These are phyloP conservation scores for Erodium maritimum DNA, from an alignment of 345 rosid genomes.

Conservation along the genomic window DNA sequence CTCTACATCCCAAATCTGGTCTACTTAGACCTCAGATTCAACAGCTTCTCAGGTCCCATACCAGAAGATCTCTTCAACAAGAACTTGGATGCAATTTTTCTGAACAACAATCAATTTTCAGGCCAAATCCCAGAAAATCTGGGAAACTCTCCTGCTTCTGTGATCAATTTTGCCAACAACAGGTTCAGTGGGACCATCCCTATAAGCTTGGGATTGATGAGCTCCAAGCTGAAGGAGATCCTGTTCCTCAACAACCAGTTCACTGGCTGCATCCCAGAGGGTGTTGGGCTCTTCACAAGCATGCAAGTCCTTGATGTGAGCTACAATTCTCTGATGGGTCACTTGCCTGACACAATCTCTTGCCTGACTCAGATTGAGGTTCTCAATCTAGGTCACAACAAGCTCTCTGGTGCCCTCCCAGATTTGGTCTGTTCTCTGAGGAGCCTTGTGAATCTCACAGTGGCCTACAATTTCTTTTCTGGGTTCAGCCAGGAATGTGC, in stretches of 20 bases:
- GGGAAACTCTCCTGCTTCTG: slow-evolving; percentile 83
- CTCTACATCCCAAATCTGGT: slow-evolving; percentile 54
- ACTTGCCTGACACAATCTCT: slow-evolving; percentile 67
- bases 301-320: slow-evolving; percentile 79
- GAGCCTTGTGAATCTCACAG: slow-evolving; percentile 54
- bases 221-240: slow-evolving; percentile 53
- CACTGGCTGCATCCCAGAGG: slow-evolving; percentile 85
- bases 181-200: slow-evolving; percentile 55
- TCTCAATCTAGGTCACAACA: slow-evolving; percentile 66
- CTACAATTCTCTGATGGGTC: slow-evolving; percentile 65
- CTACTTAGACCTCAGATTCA: slow-evolving; percentile 79
- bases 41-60: slow-evolving; percentile 49
- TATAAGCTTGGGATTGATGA: slow-evolving; percentile 39
- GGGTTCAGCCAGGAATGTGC: slow-evolving; percentile 62
- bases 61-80: slow-evolving; percentile 64
- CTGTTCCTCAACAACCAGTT: slow-evolving; percentile 70
- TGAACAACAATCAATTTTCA: slow-evolving; percentile 62
- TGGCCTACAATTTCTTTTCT: no score
- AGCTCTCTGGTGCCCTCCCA: slow-evolving; percentile 62
- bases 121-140: slow-evolving; percentile 56
- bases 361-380: slow-evolving; percentile 52
- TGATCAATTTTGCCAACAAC: slow-evolving; percentile 76
- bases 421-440: slow-evolving; percentile 55
- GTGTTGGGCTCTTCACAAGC: slow-evolving; percentile 58
- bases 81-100: slow-evolving; percentile 64